Evolutionary conservation across 2,329 filamentous ascomycete species (phyloP).

Genomic region (Pyricularia sp.): DNA sequence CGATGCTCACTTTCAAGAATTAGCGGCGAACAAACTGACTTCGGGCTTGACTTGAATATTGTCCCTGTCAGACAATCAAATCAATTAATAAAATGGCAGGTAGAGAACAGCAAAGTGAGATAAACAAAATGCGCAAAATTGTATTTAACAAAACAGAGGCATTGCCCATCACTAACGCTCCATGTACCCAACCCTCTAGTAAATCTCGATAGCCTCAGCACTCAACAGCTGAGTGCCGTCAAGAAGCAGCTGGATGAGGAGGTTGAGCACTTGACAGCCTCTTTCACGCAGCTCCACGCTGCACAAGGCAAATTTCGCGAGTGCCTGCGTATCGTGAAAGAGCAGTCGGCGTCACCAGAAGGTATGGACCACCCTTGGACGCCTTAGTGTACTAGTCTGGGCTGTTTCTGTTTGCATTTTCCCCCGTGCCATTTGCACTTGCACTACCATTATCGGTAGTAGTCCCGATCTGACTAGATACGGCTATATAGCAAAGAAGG

Average conservation of each 20-base stretch:
- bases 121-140: not conserved
- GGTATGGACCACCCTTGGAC: not conserved
- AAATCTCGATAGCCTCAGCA: constrained; percentile 65
- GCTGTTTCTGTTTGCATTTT: not conserved
- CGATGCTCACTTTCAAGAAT: not conserved
- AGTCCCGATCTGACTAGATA: not conserved
- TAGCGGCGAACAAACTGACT: not conserved
- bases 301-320: constrained; percentile 90
- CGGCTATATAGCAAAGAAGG: constrained; percentile 28
- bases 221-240: constrained; percentile 78
- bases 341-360: constrained; percentile 9
- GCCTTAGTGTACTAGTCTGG: not conserved
- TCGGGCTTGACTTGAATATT: not conserved
- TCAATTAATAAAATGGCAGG: not conserved
- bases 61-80: not conserved
- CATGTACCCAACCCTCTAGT: constrained; percentile 24
- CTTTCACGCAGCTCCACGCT: constrained; percentile 80
- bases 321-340: constrained; percentile 66
- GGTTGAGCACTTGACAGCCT: constrained; percentile 84
- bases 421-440: not conserved
- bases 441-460: not conserved
- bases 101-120: not conserved
- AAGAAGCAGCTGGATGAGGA: constrained; percentile 97
- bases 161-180: not conserved
- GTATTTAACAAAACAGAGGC: not conserved